Conservation (phyloP, 2,329 filamentous ascomycete genomes). For the Shiraia sp. region DNA sequence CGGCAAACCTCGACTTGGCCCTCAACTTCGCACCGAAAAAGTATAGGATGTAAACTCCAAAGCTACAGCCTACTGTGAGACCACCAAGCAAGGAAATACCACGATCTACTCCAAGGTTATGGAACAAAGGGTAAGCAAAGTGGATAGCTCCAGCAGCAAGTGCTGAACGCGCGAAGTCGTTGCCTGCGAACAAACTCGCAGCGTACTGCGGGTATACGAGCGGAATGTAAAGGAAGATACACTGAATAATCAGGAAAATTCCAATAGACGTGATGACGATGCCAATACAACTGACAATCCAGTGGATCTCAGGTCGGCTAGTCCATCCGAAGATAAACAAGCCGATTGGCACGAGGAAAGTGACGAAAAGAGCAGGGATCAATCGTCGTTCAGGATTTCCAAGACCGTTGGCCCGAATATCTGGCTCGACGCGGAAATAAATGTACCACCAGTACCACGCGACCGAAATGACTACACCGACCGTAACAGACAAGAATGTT, state of each 20-base stretch:
- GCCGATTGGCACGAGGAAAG: constrained; percentile 64
- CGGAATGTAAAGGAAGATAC: constrained; percentile 65
- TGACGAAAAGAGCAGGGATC: constrained; percentile 66
- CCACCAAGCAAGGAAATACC: constrained; percentile 60
- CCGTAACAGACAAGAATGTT: constrained; percentile 81
- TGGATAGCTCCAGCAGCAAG: constrained; percentile 64
- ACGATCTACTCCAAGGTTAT: constrained; percentile 61
- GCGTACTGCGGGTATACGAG: constrained; percentile 60
- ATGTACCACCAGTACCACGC: constrained; percentile 72
- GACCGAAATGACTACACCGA: constrained; percentile 71
- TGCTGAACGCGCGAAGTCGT: constrained; percentile 60
- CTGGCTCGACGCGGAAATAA: constrained; percentile 70
- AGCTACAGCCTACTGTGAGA: constrained; percentile 45
- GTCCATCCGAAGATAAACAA: constrained; percentile 71
- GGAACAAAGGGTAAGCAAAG: constrained; percentile 63
- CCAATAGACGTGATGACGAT: constrained; percentile 55
- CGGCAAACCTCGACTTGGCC: constrained; percentile 38
- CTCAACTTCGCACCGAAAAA: constrained; percentile 44
- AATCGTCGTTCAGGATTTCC: constrained; percentile 74
- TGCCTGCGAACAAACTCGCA: constrained; percentile 62
- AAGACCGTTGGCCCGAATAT: constrained; percentile 63
- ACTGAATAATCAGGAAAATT: constrained; percentile 51
- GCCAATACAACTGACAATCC: constrained; percentile 61
- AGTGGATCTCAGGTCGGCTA: constrained; percentile 63
- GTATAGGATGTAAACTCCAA: constrained; percentile 65